Conservation (phyloP, 805 yeast species). For the Starmerella etchellsii region DNA sequence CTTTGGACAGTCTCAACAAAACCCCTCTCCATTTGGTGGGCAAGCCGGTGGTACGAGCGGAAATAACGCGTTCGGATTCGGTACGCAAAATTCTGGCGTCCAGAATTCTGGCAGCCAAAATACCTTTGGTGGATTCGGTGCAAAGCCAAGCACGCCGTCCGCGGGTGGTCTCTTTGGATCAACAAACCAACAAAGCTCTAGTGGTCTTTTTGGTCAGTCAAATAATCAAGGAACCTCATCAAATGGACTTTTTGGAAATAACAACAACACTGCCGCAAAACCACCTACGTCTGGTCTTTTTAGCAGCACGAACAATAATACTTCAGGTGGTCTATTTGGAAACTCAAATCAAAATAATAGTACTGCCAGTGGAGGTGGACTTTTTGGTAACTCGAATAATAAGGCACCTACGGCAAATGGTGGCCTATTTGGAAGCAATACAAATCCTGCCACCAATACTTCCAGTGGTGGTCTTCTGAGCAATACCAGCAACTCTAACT, state of each 20-base stretch:
- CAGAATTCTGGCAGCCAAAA: background rate
- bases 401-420: no score
- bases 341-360: no score
- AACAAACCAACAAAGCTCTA: background rate
- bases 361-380: no score
- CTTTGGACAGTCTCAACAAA: background rate
- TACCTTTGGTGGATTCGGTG: conserved; percentile 4
- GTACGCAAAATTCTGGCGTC: background rate
- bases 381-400: no score
- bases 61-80: background rate
- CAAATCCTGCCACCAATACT: background rate
- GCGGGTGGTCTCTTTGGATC: conserved; percentile 8
- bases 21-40: background rate
- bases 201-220: conserved; percentile 4
- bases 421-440: background rate
- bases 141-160: background rate
- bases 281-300: conserved; percentile 12
- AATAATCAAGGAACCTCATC: background rate
- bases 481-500: conserved; percentile 3
- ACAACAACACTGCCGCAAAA: conserved; percentile 10
- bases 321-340: conserved; percentile 26
- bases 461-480: conserved; percentile 20
- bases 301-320: conserved; percentile 14
- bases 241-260: conserved; percentile 20
- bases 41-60: background rate